phyloP scores from a whole-genome alignment of 2,329 filamentous ascomycete genomes.

The Colletotrichum sp. region DNA sequence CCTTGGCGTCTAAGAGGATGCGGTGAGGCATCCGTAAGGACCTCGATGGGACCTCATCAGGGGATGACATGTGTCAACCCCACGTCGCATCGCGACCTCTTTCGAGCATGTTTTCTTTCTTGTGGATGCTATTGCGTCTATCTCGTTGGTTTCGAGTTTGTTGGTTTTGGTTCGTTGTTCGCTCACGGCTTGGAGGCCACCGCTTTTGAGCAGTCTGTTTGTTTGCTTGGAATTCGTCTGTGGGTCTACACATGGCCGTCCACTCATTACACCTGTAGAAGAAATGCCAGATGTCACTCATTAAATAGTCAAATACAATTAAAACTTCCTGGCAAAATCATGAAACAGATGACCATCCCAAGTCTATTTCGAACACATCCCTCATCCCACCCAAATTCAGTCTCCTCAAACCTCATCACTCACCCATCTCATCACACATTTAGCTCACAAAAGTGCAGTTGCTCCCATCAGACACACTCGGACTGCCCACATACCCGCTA shows the following conservation, averaged over 20 bases:
- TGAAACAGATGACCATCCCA: background rate
- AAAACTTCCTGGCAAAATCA: background rate
- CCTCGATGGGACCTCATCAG: background rate
- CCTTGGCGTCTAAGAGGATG: background rate
- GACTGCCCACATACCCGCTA: slow-evolving; percentile 18
- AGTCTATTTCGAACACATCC: too few relatives aligned
- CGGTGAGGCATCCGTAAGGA: background rate
- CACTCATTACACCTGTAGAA: background rate
- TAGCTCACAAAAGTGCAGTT: slow-evolving; percentile 12
- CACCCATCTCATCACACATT: background rate
- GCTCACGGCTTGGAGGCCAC: background rate
- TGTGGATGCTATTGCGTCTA: background rate
- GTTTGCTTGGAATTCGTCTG: background rate
- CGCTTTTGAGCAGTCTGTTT: background rate
- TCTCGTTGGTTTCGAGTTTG: background rate
- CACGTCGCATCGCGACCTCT: background rate
- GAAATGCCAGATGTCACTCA: background rate
- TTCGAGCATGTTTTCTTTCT: background rate
- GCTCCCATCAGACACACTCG: background rate
- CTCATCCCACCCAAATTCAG: too few relatives aligned
- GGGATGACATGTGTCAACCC: background rate
- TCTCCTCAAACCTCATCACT: background rate
- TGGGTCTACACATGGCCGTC: background rate
- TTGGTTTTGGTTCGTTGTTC: background rate
- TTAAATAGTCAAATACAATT: background rate